phyloP scores from a whole-genome alignment of 1,284 basidiomycete genomes.

The Cutaneotrichosporon dermatis region DNA sequence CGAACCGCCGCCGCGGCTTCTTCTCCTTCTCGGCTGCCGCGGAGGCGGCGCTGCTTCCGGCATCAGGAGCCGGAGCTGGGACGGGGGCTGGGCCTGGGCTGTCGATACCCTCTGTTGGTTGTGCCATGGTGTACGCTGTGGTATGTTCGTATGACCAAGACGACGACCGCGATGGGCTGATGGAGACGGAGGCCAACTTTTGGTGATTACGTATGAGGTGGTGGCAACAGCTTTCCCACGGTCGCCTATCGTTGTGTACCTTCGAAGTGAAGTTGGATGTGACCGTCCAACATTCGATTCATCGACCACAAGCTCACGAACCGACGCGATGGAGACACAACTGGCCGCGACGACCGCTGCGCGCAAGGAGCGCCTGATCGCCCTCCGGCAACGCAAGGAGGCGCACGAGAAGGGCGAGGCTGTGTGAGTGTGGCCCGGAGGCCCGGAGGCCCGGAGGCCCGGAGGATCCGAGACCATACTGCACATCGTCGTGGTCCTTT shows the following conservation, averaged over 20 bases:
- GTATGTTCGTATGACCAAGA: too few relatives aligned
- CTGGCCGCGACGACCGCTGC: constrained; percentile 76
- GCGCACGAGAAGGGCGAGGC: constrained; percentile 52
- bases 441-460: neutral
- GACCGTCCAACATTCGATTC: constrained; percentile 10
- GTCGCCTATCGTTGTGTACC: constrained; percentile 6
- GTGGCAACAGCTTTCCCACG: constrained; percentile 26
- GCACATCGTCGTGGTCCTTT: too few relatives aligned
- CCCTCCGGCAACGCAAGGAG: constrained; percentile 72
- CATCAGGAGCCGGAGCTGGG: too few relatives aligned
- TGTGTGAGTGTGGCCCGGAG: constrained; percentile 10
- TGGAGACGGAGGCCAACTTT: constrained; percentile 14
- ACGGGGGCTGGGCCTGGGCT: neutral
- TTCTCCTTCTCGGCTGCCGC: constrained; percentile 23
- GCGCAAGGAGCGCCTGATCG: constrained; percentile 77
- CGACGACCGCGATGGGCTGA: too few relatives aligned
- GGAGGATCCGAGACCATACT: neutral
- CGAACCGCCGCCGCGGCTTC: constrained; percentile 40
- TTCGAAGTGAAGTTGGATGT: too few relatives aligned
- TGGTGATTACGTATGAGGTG: neutral
- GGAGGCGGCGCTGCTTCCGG: neutral
- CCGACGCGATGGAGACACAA: constrained; percentile 56
- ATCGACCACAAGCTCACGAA: too few relatives aligned
- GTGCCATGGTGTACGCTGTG: too few relatives aligned
- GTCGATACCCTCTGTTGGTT: neutral